Conservation (phyloP, 1,139 yeast genomes). For the Suhomyces kunorum region DNA sequence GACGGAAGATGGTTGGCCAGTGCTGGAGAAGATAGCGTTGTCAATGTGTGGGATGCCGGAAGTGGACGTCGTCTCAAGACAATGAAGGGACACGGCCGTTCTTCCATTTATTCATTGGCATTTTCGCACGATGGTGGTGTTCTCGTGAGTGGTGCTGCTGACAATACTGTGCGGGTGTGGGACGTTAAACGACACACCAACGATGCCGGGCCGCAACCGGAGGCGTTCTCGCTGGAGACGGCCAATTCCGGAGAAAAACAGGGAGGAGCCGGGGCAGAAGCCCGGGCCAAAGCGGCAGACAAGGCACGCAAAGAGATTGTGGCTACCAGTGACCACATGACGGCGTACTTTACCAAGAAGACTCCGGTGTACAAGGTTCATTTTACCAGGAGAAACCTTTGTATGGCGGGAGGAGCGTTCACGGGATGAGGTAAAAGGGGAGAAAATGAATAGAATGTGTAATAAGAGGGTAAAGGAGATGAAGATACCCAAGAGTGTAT, state of each 20-base stretch:
- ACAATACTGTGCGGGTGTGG: conserved; percentile 93
- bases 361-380: conserved; percentile 93
- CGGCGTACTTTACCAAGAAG: conserved; percentile 89
- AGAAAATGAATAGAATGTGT: too few relatives aligned
- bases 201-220: conserved; percentile 82
- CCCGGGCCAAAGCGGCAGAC: conserved; percentile 25
- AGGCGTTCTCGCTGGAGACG: conserved; percentile 50
- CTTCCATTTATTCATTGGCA: conserved; percentile 80
- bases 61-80: conserved; percentile 83
- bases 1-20: conserved; percentile 97
- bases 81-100: conserved; percentile 88
- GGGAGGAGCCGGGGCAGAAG: conserved; percentile 14
- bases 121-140: conserved; percentile 89
- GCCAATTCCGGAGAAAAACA: conserved; percentile 12
- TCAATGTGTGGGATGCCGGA: conserved; percentile 93
- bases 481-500: too few relatives aligned
- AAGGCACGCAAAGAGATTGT: conserved; percentile 65
- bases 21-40: conserved; percentile 90
- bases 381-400: conserved; percentile 86
- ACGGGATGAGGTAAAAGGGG: too few relatives aligned
- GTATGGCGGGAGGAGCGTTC: conserved; percentile 91
- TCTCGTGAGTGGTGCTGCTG: conserved; percentile 90
- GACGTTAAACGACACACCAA: conserved; percentile 83
- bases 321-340: conserved; percentile 87
- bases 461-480: too few relatives aligned